Conservation (phyloP, 2,329 filamentous ascomycete species). For the Claviceps sp. region DNA sequence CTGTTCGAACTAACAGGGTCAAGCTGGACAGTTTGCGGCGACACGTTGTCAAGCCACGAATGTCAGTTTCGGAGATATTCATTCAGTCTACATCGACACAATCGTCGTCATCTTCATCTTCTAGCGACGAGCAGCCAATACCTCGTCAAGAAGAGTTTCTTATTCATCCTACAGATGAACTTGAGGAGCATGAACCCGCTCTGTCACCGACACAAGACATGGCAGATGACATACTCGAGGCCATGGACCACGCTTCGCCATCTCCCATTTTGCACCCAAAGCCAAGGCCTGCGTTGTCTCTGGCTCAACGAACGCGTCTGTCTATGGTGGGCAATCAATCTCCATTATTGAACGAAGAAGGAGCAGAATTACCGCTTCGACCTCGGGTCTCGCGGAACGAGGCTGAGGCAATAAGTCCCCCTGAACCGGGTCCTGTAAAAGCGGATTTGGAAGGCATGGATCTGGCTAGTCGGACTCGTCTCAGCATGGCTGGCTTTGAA, state of each 20-base stretch:
- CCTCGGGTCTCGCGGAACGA: conserved; percentile 3
- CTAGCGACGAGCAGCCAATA: not conserved
- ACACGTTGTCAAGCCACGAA: conserved; percentile 15
- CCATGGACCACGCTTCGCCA: conserved; percentile 40
- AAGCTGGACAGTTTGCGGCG: conserved; percentile 11
- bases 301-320: conserved; percentile 67
- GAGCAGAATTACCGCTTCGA: conserved; percentile 11
- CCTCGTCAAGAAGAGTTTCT: not conserved
- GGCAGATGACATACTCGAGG: conserved; percentile 43
- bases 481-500: conserved; percentile 50
- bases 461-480: conserved; percentile 42
- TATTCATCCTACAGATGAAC: not conserved
- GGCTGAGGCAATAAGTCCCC: not conserved
- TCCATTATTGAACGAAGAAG: conserved; percentile 18
- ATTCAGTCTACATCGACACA: not conserved
- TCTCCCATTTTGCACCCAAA: conserved; percentile 39
- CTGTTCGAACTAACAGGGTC: conserved; percentile 13
- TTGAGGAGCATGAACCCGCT: not conserved
- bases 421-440: not conserved
- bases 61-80: conserved; percentile 13
- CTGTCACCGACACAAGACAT: conserved; percentile 33
- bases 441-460: conserved; percentile 23
- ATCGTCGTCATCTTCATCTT: not conserved
- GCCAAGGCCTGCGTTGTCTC: conserved; percentile 42
- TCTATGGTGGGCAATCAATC: conserved; percentile 57